A percentile compares a stretch with the other conserved stretches of the same genome.
Conservation (phyloP, 164 flowering plant species). For the Tetrastigma voinierianum region DNA sequence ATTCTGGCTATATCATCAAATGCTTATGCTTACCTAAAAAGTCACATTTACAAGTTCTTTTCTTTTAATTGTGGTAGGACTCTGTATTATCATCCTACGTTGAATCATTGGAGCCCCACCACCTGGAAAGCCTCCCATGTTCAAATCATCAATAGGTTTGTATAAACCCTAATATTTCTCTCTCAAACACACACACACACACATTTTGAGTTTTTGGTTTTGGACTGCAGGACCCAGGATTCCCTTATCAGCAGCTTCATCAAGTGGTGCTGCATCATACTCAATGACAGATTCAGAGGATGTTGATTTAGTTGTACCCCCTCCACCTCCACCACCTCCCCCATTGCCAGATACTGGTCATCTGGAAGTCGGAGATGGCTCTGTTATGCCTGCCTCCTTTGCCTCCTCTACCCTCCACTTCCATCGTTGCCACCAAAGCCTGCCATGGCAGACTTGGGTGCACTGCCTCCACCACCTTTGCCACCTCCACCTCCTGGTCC, state of each 20-base stretch:
- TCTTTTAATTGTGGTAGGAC: constrained; percentile 85
- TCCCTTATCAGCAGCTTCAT: constrained; percentile 61
- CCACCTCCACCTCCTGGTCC: constrained; percentile 89
- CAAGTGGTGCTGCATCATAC: constrained; percentile 67
- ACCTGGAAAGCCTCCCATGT: constrained; percentile 99
- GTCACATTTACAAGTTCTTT: constrained; percentile 9
- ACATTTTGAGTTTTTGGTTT: neutral
- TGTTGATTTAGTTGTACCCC: constrained; percentile 44
- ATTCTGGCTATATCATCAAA: neutral
- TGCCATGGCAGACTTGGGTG: constrained; percentile 27
- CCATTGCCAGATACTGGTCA: constrained; percentile 64
- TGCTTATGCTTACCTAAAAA: neutral
- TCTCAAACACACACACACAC: too few relatives aligned
- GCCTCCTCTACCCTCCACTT: constrained; percentile 89
- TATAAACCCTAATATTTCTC: neutral
- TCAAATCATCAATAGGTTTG: constrained; percentile 88
- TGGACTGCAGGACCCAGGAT: constrained; percentile 73
- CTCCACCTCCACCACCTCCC: constrained; percentile 90
- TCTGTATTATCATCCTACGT: constrained; percentile 95
- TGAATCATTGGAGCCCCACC: constrained; percentile 99
- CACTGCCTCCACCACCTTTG: constrained; percentile 65
- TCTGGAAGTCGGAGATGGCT: constrained; percentile 39
- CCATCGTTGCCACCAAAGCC: constrained; percentile 75
- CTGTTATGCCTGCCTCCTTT: constrained; percentile 55
- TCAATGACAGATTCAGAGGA: constrained; percentile 67